phyloP scores from a whole-genome alignment of 345 rosid species.

The Sisymbrium irio region DNA sequence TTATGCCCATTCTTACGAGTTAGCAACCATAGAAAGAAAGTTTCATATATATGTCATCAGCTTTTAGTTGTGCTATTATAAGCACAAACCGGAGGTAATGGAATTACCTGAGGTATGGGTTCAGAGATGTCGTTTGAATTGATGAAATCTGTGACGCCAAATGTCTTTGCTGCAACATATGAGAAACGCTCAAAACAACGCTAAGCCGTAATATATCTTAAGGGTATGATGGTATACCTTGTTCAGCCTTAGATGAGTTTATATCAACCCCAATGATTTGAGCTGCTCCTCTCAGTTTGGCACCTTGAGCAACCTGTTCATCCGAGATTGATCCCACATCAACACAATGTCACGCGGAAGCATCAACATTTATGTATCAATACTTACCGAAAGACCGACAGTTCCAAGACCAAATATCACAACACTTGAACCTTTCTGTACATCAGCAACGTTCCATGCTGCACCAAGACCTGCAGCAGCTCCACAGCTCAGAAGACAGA shows the following conservation, averaged over 20 bases:
- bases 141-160: conserved; percentile 77
- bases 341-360: not conserved
- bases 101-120: conserved; percentile 77
- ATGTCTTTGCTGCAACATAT: conserved; percentile 62
- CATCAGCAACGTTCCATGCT: conserved; percentile 92
- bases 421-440: conserved; percentile 73
- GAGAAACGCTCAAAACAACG: not conserved
- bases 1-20: not conserved
- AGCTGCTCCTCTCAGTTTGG: conserved; percentile 76
- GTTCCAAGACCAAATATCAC: conserved; percentile 93
- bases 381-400: conserved; percentile 87
- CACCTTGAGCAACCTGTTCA: conserved; percentile 91
- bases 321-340: not conserved
- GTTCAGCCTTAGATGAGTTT: conserved; percentile 62
- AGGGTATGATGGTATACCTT: conserved; percentile 45
- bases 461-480: conserved; percentile 93
- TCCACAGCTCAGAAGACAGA: conserved; percentile 91
- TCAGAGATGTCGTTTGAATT: conserved; percentile 61
- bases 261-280: conserved; percentile 85
- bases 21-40: not conserved
- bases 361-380: not conserved
- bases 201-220: not conserved
- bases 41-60: not conserved
- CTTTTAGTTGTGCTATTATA: not conserved
- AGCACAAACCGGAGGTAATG: not conserved